Evolutionary conservation across 331 rosid species (phyloP).

Genomic region (Phaseolus coccineus): DNA sequence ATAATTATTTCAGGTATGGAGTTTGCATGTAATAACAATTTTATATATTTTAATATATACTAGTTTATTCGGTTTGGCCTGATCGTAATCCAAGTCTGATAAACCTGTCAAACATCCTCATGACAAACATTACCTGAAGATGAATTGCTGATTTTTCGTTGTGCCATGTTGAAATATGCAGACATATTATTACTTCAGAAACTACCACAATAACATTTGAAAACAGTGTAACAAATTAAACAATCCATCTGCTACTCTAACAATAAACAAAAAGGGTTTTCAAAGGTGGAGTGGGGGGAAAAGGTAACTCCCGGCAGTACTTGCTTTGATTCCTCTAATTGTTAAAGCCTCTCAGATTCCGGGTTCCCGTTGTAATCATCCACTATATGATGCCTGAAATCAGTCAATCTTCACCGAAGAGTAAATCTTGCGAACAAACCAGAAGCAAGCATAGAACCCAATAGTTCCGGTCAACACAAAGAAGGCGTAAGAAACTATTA

Average conservation of each 20-base stretch:
- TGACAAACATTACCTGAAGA: no score
- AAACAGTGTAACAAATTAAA: conserved; percentile 43
- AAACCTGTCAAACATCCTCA: no score
- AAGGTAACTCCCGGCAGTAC: conserved; percentile 46
- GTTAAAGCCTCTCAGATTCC: conserved; percentile 38
- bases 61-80: no score
- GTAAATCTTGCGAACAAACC: conserved; percentile 97
- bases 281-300: conserved; percentile 20
- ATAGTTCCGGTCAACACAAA: conserved; percentile 95
- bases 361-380: conserved; percentile 31
- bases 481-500: conserved; percentile 88
- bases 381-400: conserved; percentile 46
- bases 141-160: conserved; percentile 6
- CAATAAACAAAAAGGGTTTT: conserved; percentile 44
- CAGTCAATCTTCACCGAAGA: conserved; percentile 98
- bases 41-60: no score
- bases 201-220: conserved; percentile 41
- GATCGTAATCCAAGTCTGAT: no score
- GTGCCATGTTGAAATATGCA: conserved; percentile 47
- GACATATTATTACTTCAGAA: conserved; percentile 44
- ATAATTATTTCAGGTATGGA: no score
- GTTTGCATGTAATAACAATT: no score
- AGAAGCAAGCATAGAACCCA: conserved; percentile 97
- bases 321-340: conserved; percentile 32
- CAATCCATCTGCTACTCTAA: conserved; percentile 49